These are phyloP conservation scores for Trypanosomatidae sp. DNA, from an alignment of 208 protist genomes.

Conservation along the genomic window DNA sequence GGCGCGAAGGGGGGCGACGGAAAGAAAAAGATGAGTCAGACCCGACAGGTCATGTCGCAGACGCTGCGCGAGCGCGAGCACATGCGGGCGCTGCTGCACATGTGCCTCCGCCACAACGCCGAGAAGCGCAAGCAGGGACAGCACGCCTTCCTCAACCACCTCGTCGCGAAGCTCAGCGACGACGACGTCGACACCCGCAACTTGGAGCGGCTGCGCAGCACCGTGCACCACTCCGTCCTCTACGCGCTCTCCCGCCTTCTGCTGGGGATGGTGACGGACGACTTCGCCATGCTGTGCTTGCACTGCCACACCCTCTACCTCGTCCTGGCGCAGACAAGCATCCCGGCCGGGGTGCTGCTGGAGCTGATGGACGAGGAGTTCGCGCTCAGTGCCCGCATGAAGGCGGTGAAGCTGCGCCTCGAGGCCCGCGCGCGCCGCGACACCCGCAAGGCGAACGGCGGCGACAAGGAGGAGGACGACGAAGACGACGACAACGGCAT, in stretches of 20 bases:
- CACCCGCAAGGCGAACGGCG: no score
- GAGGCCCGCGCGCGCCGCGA: conserved; percentile 18
- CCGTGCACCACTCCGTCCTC: conserved; percentile 75
- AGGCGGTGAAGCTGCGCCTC: conserved; percentile 57
- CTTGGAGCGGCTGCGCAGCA: conserved; percentile 59
- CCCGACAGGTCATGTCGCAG: conserved; percentile 63
- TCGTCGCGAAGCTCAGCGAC: conserved; percentile 58
- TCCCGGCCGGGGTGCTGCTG: conserved; percentile 62
- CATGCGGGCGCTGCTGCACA: conserved; percentile 78
- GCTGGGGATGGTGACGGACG: conserved; percentile 83
- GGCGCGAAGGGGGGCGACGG: conserved; percentile 15
- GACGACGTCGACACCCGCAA: conserved; percentile 66
- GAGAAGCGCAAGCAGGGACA: conserved; percentile 73
- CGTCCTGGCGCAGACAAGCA: conserved; percentile 50
- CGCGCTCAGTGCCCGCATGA: conserved; percentile 60
- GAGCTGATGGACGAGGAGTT: conserved; percentile 79
- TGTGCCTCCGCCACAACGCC: conserved; percentile 85
- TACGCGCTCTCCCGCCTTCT: conserved; percentile 81
- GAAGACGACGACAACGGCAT: conserved; percentile 53
- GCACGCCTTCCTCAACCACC: conserved; percentile 85
- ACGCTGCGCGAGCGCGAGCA: conserved; percentile 77
- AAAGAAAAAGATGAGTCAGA: conserved; percentile 37
- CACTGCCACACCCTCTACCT: conserved; percentile 76
- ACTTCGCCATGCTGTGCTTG: conserved; percentile 75
- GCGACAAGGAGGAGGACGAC: conserved; percentile 14